A percentile compares a stretch with the other conserved stretches of the same genome.
phyloP scores from a whole-genome alignment of 2,329 filamentous ascomycete species.

The Gaeumannomyces tritici region DNA sequence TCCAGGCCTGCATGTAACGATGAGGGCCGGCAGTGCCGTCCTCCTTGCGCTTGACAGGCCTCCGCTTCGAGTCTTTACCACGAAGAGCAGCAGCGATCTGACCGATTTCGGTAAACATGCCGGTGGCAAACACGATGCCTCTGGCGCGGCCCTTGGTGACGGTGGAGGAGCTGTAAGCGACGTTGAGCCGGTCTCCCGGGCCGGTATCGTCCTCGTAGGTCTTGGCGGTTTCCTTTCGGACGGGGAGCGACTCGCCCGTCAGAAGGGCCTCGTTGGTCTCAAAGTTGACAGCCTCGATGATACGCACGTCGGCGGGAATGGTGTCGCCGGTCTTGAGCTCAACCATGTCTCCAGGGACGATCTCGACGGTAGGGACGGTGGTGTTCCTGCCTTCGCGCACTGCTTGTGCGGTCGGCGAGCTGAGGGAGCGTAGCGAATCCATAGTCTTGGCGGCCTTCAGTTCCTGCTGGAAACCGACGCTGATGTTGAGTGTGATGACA shows the following conservation, averaged over 20 bases:
- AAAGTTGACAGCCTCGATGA: slow-evolving; percentile 43
- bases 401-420: slow-evolving; percentile 36
- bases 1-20: slow-evolving; percentile 28
- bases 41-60: slow-evolving; percentile 34
- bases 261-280: slow-evolving; percentile 52
- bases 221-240: slow-evolving; percentile 39
- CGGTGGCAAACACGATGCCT: slow-evolving; percentile 50
- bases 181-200: slow-evolving; percentile 50
- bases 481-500: slow-evolving; percentile 41
- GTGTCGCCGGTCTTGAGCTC: slow-evolving; percentile 39
- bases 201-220: slow-evolving; percentile 42
- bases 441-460: slow-evolving; percentile 44
- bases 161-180: slow-evolving; percentile 51
- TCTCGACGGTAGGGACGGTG: slow-evolving; percentile 38
- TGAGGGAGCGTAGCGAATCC: slow-evolving; percentile 37
- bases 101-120: slow-evolving; percentile 52
- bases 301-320: slow-evolving; percentile 28
- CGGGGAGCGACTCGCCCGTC: slow-evolving; percentile 52
- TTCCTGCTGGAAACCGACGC: slow-evolving; percentile 45
- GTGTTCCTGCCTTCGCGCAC: slow-evolving; percentile 37
- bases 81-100: slow-evolving; percentile 53
- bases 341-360: slow-evolving; percentile 49
- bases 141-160: slow-evolving; percentile 51
- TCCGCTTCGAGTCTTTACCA: slow-evolving; percentile 34
- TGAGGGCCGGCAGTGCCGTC: slow-evolving; percentile 37